Evolutionary conservation across 306 rosid species (phyloP).

Genomic region (Corylus heterophylla): DNA sequence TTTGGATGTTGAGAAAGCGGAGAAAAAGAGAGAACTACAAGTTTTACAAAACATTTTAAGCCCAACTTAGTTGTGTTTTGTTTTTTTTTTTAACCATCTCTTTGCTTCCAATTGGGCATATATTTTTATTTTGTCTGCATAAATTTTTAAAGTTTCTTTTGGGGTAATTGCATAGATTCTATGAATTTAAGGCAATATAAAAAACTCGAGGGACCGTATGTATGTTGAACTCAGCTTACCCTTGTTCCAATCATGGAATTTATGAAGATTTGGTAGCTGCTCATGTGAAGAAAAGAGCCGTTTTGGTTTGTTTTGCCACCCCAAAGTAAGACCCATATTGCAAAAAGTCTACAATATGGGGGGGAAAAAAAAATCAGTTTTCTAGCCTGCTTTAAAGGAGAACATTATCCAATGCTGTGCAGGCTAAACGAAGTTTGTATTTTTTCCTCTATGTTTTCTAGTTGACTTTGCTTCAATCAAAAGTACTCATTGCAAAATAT

Average conservation of each 20-base stretch:
- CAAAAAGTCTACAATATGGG: neutral
- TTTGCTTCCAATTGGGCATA: neutral
- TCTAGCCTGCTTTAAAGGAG: neutral
- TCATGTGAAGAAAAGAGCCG: neutral
- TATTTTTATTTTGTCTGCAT: slow-evolving; percentile 3
- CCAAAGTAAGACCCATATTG: neutral
- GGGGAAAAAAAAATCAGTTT: neutral
- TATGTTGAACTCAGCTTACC: neutral
- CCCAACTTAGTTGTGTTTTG: neutral
- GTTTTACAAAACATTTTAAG: too few species aligned
- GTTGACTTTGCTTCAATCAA: neutral
- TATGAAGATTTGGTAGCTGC: neutral
- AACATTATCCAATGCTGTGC: neutral
- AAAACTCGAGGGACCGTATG: neutral
- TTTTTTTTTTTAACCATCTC: neutral
- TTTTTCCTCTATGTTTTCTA: neutral
- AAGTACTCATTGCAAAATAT: neutral
- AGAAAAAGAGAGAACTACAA: neutral
- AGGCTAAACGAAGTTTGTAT: neutral
- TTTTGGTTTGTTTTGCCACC: neutral
- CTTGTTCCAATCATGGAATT: neutral
- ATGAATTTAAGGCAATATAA: too few species aligned
- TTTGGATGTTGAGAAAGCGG: neutral
- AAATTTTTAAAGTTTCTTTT: neutral
- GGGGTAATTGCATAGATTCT: neutral